phyloP scores from a whole-genome alignment of 2,329 filamentous ascomycete species.

The Akanthomyces lecanii region DNA sequence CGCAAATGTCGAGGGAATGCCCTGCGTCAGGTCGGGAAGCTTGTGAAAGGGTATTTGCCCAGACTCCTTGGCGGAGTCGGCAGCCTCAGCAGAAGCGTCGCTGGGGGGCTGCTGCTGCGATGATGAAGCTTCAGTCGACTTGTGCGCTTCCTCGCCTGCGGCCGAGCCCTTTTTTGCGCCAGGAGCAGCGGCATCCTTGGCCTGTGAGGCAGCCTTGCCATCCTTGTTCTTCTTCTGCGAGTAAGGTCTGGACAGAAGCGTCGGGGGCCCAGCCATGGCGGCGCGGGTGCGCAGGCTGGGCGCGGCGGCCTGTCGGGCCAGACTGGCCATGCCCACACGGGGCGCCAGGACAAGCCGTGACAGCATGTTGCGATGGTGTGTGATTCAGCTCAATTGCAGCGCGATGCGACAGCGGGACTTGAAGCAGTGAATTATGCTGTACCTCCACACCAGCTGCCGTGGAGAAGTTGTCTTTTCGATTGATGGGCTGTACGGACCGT shows the following conservation, averaged over 20 bases:
- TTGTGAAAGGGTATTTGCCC: slow-evolving; percentile 56
- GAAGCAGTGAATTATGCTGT: not conserved
- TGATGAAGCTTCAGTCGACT: slow-evolving; percentile 1
- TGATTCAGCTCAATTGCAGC: slow-evolving; percentile 13
- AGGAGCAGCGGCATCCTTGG: slow-evolving; percentile 15
- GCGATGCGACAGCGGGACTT: not conserved
- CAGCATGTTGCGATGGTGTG: slow-evolving; percentile 20
- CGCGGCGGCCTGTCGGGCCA: slow-evolving; percentile 21
- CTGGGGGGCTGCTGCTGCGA: not conserved
- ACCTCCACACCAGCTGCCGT: slow-evolving; percentile 3
- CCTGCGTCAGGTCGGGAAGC: slow-evolving; percentile 87
- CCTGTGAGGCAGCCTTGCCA: slow-evolving; percentile 11
- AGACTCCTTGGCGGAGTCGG: slow-evolving; percentile 29
- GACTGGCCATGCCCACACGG: slow-evolving; percentile 18
- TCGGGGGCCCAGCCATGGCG: slow-evolving; percentile 16
- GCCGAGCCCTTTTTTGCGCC: slow-evolving; percentile 8
- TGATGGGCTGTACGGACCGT: slow-evolving; percentile 1
- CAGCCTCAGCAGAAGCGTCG: not conserved
- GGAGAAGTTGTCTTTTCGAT: not conserved
- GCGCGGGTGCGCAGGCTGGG: slow-evolving; percentile 9
- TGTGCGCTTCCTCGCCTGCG: not conserved
- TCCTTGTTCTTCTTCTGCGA: slow-evolving; percentile 17
- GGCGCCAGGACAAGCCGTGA: slow-evolving; percentile 20
- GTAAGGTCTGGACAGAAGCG: slow-evolving; percentile 18
- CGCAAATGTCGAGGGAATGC: slow-evolving; percentile 86